Evolutionary conservation across 2,329 filamentous ascomycete genomes (phyloP).

Genomic region (Sporothrix dimorphospora): DNA sequence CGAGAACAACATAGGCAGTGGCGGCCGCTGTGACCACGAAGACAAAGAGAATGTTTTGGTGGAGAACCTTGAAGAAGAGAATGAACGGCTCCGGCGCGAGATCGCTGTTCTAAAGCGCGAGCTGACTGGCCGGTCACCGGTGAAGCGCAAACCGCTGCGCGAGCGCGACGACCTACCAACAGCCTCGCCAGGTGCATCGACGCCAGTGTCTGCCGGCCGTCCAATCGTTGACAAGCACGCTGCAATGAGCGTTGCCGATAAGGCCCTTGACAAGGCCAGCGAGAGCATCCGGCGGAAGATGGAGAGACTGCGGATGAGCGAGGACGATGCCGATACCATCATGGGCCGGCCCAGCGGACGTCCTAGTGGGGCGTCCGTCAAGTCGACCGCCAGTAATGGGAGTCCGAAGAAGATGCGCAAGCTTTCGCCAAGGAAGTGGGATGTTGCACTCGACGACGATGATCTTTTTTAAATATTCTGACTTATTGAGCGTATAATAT

Average conservation of each 20-base stretch:
- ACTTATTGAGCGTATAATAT: neutral
- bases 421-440: constrained; percentile 54
- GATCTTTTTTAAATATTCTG: constrained; percentile 40
- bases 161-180: constrained; percentile 55
- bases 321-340: constrained; percentile 37
- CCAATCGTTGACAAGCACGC: constrained; percentile 25
- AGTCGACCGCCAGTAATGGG: constrained; percentile 38
- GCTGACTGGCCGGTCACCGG: constrained; percentile 64
- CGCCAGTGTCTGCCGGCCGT: constrained; percentile 30
- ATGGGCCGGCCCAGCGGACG: constrained; percentile 28
- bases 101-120: constrained; percentile 68
- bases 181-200: constrained; percentile 20
- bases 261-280: constrained; percentile 7
- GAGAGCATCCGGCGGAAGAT: constrained; percentile 51
- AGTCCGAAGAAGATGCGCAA: constrained; percentile 61
- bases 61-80: constrained; percentile 70
- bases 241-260: constrained; percentile 4
- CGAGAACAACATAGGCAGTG: constrained; percentile 30
- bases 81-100: constrained; percentile 68
- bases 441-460: constrained; percentile 45
- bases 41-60: constrained; percentile 66
- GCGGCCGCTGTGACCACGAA: constrained; percentile 43
- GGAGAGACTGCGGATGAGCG: constrained; percentile 55
- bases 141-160: constrained; percentile 58
- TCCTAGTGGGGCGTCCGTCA: constrained; percentile 24